Evolutionary conservation across 2,329 filamentous ascomycete species (phyloP).

Genomic region (Bipolaris zeicola): DNA sequence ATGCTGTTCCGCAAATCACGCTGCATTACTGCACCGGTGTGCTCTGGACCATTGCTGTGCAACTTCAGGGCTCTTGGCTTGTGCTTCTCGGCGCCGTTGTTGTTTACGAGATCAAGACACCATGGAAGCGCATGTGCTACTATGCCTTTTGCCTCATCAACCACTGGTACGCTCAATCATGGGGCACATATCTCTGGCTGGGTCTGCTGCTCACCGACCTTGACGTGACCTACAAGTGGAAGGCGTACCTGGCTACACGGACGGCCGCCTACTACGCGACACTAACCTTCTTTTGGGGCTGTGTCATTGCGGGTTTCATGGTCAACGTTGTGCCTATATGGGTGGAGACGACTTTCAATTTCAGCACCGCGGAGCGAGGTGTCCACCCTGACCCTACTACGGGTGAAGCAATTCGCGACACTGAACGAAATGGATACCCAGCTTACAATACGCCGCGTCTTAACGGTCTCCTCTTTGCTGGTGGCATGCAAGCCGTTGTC

Average conservation of each 20-base stretch:
- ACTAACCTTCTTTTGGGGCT: conserved; percentile 37
- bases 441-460: conserved; percentile 53
- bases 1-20: conserved; percentile 55
- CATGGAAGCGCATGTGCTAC: conserved; percentile 55
- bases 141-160: conserved; percentile 52
- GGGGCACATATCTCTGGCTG: conserved; percentile 55
- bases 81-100: conserved; percentile 52
- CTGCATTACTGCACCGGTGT: conserved; percentile 58
- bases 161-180: conserved; percentile 56
- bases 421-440: conserved; percentile 47
- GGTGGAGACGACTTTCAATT: conserved; percentile 41
- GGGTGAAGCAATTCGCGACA: conserved; percentile 46
- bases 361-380: conserved; percentile 49
- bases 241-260: conserved; percentile 45
- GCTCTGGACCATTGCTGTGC: conserved; percentile 58
- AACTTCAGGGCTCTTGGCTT: conserved; percentile 56
- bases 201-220: conserved; percentile 54
- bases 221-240: conserved; percentile 55
- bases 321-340: conserved; percentile 49
- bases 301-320: conserved; percentile 41
- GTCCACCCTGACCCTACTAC: conserved; percentile 52
- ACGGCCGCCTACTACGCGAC: conserved; percentile 48
- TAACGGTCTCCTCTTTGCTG: conserved; percentile 52
- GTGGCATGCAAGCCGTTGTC: conserved; percentile 46
- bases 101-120: conserved; percentile 53